Conservation (phyloP, 768 basidiomycete species). For the Daedalea quercina region DNA sequence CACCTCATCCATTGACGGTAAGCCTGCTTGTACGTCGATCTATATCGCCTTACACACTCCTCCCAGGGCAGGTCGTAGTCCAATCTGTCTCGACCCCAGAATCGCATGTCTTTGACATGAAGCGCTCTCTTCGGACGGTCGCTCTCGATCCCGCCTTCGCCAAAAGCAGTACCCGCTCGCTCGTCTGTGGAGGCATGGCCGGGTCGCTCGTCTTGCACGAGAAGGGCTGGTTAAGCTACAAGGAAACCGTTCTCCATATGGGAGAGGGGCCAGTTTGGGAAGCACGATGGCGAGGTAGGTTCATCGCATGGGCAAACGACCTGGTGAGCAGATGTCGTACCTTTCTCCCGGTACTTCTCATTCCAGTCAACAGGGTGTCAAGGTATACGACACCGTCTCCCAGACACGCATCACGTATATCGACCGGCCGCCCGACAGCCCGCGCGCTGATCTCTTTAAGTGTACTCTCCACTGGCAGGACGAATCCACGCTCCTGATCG, state of each 20-base stretch:
- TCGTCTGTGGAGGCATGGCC: conserved; percentile 90
- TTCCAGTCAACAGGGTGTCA: conserved; percentile 64
- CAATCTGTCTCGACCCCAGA: conserved; percentile 76
- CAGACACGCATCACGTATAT: conserved; percentile 80
- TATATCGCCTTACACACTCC: neutral
- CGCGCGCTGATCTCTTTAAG: conserved; percentile 92
- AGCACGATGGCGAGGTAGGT: conserved; percentile 73
- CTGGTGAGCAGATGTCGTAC: conserved; percentile 38
- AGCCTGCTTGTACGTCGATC: conserved; percentile 16
- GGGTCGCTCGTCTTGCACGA: conserved; percentile 84
- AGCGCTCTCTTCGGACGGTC: conserved; percentile 85
- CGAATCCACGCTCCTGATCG: conserved; percentile 82
- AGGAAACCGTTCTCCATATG: conserved; percentile 73
- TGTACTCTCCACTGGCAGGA: conserved; percentile 91
- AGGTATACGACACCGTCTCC: conserved; percentile 81
- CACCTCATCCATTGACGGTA: conserved; percentile 91
- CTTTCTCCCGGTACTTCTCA: neutral
- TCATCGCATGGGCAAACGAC: conserved; percentile 98
- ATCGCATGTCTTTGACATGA: conserved; percentile 82
- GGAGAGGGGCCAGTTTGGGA: conserved; percentile 96
- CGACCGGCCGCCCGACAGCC: conserved; percentile 74
- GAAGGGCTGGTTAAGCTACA: conserved; percentile 96
- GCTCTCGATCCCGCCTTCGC: conserved; percentile 89
- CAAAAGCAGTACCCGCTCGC: conserved; percentile 65
- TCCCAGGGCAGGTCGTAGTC: conserved; percentile 84